Percentiles rank a stretch among this genome's conserved stretches.
phyloP scores from a whole-genome alignment of 2,329 filamentous ascomycete species.

The Xylariaceae sp. region DNA sequence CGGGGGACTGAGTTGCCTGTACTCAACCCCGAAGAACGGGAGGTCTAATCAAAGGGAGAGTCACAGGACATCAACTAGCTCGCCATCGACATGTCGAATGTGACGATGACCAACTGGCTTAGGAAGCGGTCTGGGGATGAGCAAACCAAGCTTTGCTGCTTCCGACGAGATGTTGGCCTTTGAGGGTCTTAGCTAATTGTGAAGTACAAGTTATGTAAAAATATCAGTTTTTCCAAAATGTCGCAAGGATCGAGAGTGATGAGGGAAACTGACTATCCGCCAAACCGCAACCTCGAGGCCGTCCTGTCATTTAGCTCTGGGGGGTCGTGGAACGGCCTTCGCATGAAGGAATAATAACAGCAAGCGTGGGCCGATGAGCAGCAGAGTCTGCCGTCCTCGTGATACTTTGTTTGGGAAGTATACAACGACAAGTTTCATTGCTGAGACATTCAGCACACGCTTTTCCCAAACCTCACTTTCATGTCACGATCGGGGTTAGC shows the following conservation, averaged over 20 bases:
- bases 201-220: constrained; percentile 9
- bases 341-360: neutral
- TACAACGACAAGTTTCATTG: neutral
- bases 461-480: neutral
- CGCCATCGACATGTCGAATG: no score
- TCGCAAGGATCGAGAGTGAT: constrained; percentile 11
- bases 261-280: constrained; percentile 5
- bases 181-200: constrained; percentile 16
- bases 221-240: constrained; percentile 5
- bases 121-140: neutral
- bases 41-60: no score
- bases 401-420: neutral
- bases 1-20: neutral
- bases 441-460: neutral
- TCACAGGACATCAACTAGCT: no score
- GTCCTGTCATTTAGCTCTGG: neutral
- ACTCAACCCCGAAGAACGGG: no score
- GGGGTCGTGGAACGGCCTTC: neutral
- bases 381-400: neutral
- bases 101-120: neutral
- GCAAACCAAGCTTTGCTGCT: neutral
- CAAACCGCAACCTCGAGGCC: neutral
- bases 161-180: constrained; percentile 3
- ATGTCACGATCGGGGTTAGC: neutral
- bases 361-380: neutral